Conservation (phyloP, 768 basidiomycete genomes). For the Leucocoprinus birnbaumii region DNA sequence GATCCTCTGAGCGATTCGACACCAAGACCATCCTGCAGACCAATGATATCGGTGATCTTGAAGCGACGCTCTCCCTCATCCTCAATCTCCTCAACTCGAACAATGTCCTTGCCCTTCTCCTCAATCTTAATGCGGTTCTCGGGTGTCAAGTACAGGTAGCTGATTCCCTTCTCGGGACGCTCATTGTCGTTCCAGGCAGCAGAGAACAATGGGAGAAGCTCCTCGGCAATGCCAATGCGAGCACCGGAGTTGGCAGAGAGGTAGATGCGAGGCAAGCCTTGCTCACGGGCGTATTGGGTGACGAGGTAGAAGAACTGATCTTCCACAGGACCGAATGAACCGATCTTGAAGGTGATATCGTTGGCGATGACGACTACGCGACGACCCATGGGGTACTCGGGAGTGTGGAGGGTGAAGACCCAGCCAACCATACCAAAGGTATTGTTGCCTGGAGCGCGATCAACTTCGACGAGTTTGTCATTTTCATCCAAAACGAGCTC, state of each 20-base stretch:
- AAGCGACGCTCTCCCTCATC: constrained; percentile 84
- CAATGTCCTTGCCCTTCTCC: constrained; percentile 76
- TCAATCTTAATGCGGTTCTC: constrained; percentile 89
- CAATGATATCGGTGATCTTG: constrained; percentile 96
- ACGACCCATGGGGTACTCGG: constrained; percentile 89
- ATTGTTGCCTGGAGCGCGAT: constrained; percentile 91
- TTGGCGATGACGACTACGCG: constrained; percentile 90
- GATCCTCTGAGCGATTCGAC: constrained; percentile 96
- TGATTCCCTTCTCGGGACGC: constrained; percentile 92
- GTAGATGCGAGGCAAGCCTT: constrained; percentile 92
- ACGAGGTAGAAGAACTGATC: constrained; percentile 97
- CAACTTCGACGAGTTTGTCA: constrained; percentile 86
- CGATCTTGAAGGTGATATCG: constrained; percentile 98
- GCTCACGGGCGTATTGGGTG: constrained; percentile 87
- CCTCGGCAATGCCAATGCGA: constrained; percentile 93
- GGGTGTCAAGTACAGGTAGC: constrained; percentile 93
- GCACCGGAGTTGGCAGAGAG: constrained; percentile 99
- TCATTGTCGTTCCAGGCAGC: constrained; percentile 84
- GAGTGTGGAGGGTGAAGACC: constrained; percentile 90
- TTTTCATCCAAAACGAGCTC: constrained; percentile 95
- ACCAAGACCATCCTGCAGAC: constrained; percentile 95
- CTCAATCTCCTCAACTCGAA: constrained; percentile 81
- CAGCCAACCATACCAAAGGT: constrained; percentile 97
- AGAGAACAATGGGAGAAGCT: constrained; percentile 83
- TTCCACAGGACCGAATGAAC: constrained; percentile 94